A percentile compares a stretch with the other conserved stretches of the same genome.
phyloP scores from a whole-genome alignment of 352 stramenopile species.

The Globisporangium mamillatum region DNA sequence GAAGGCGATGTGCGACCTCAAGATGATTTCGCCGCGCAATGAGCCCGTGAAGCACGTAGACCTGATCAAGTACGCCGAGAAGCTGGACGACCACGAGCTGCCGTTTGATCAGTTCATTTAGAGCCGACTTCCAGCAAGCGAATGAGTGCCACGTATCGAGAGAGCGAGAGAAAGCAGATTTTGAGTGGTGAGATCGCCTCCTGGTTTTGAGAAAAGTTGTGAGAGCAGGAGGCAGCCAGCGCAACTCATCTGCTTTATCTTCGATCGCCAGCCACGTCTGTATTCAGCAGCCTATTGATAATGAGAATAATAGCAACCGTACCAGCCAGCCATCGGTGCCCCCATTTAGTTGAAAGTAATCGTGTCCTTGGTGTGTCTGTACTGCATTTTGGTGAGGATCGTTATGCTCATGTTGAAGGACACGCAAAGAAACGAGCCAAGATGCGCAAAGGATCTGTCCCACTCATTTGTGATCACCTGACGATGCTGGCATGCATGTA shows the following conservation, averaged over 20 bases:
- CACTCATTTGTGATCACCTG: background rate
- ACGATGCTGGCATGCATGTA: background rate
- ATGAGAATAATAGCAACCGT: conserved; percentile 1
- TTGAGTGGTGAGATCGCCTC: background rate
- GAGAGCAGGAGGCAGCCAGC: background rate
- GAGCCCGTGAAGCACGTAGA: conserved; percentile 76
- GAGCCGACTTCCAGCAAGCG: background rate
- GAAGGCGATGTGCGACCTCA: conserved; percentile 70
- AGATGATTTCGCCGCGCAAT: conserved; percentile 75
- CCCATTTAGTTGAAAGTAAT: conserved; percentile 5
- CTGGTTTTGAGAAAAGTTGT: background rate
- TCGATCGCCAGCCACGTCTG: background rate
- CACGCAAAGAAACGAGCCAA: background rate
- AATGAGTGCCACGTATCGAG: background rate
- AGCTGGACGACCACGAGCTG: conserved; percentile 66
- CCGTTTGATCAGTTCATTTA: conserved; percentile 65
- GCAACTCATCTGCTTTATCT: background rate
- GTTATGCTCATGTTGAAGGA: background rate
- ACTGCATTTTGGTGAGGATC: background rate
- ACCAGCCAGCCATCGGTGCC: background rate
- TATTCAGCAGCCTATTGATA: background rate
- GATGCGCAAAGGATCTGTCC: background rate
- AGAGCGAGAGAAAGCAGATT: conserved; percentile 1
- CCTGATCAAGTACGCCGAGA: conserved; percentile 83
- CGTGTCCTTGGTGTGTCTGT: background rate